These are phyloP conservation scores for Yamadazyma phyllophila DNA, from an alignment of 805 yeast species.

Conservation along the genomic window DNA sequence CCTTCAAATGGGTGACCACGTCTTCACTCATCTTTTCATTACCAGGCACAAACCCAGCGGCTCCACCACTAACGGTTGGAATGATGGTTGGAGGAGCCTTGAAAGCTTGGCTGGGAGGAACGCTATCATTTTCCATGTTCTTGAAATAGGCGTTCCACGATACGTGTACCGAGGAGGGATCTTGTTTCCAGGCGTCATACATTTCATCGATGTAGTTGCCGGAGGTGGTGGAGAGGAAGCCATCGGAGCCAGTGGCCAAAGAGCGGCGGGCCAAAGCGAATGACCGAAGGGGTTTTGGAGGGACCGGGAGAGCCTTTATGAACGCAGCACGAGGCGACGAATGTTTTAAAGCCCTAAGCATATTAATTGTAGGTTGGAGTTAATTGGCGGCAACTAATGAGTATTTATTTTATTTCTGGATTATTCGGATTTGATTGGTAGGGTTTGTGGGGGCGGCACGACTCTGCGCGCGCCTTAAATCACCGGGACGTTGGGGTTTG, in stretches of 20 bases:
- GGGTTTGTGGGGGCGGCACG: constrained; percentile 6
- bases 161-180: constrained; percentile 87
- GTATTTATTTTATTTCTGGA: constrained; percentile 5
- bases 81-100: constrained; percentile 88
- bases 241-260: constrained; percentile 46
- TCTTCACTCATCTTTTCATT: constrained; percentile 52
- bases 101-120: constrained; percentile 75
- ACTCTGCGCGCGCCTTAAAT: constrained; percentile 9
- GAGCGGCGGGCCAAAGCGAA: constrained; percentile 3
- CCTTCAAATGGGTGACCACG: constrained; percentile 85
- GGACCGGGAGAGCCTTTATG: constrained; percentile 22
- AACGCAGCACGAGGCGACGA: constrained; percentile 34
- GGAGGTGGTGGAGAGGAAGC: constrained; percentile 78
- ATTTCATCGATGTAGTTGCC: constrained; percentile 95
- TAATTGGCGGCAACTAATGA: not conserved
- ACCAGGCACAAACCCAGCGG: constrained; percentile 60
- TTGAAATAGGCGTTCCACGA: constrained; percentile 98
- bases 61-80: constrained; percentile 78
- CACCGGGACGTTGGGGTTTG: constrained; percentile 8
- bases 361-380: constrained; percentile 13
- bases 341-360: constrained; percentile 45
- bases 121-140: constrained; percentile 71
- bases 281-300: constrained; percentile 1
- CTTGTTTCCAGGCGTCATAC: constrained; percentile 92
- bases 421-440: constrained; percentile 15